phyloP scores from a whole-genome alignment of 495 filamentous ascomycete genomes.

The Tricharina praecox region DNA sequence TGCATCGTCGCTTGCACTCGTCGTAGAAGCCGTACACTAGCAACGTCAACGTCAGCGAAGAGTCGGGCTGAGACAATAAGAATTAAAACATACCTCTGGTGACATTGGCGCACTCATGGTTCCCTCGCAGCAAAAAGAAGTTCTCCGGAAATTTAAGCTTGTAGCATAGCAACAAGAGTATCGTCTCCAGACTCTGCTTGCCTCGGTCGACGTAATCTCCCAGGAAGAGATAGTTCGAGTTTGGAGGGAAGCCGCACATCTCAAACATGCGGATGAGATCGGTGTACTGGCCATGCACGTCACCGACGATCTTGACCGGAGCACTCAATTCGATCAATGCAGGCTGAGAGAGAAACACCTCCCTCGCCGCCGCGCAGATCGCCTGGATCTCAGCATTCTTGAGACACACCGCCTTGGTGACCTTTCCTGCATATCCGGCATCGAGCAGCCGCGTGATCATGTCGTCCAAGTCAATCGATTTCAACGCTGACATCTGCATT shows the following conservation, averaged over 20 bases:
- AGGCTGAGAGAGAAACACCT: constrained; percentile 81
- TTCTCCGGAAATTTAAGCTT: constrained; percentile 98
- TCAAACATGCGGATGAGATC: constrained; percentile 96
- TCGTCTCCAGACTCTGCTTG: constrained; percentile 94
- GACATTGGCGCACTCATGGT: constrained; percentile 97
- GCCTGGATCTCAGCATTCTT: constrained; percentile 95
- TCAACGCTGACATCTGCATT: constrained; percentile 60
- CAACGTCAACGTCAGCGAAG: not conserved
- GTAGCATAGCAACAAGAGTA: constrained; percentile 88
- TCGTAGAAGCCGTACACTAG: constrained; percentile 96
- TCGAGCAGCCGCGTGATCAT: constrained; percentile 91
- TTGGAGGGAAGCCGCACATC: constrained; percentile 95
- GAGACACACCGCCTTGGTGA: constrained; percentile 89
- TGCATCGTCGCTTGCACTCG: constrained; percentile 93
- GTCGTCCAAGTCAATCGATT: constrained; percentile 85
- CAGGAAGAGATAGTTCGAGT: constrained; percentile 85
- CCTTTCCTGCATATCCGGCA: constrained; percentile 86
- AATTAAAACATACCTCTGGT: constrained; percentile 39
- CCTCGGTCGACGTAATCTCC: constrained; percentile 97
- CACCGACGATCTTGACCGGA: constrained; percentile 97
- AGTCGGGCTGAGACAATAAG: no score
- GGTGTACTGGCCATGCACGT: constrained; percentile 96
- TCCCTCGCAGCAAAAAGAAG: constrained; percentile 92
- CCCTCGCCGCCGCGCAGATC: constrained; percentile 71
- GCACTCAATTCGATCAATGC: constrained; percentile 79